Conservation (phyloP, 805 yeast genomes). For the Candida silvicultrix region DNA sequence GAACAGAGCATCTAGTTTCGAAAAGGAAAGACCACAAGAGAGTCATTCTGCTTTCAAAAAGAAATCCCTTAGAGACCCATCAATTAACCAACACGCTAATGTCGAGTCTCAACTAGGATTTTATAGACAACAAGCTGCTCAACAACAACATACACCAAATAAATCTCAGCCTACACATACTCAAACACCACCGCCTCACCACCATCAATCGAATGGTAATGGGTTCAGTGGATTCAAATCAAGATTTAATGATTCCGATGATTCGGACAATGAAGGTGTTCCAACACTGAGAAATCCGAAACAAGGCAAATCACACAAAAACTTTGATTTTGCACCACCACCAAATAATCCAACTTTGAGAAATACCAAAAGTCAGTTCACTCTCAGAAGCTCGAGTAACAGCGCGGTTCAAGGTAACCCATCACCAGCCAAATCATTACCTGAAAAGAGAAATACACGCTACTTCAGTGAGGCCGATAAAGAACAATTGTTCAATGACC, state of each 20-base stretch:
- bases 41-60: conserved; percentile 31
- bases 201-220: conserved; percentile 1
- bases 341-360: conserved; percentile 12
- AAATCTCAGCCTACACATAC: conserved; percentile 8
- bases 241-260: conserved; percentile 60
- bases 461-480: conserved; percentile 23
- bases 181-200: conserved; percentile 3
- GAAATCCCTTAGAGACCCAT: conserved; percentile 28
- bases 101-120: conserved; percentile 20
- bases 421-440: conserved; percentile 23
- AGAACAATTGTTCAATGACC: conserved; percentile 6
- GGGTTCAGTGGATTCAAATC: conserved; percentile 34
- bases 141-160: conserved; percentile 6
- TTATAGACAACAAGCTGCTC: conserved; percentile 20
- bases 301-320: conserved; percentile 5
- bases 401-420: conserved; percentile 5
- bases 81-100: conserved; percentile 11
- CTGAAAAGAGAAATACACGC: conserved; percentile 19
- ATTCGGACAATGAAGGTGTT: conserved; percentile 27
- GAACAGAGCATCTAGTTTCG: conserved; percentile 45
- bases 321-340: conserved; percentile 14
- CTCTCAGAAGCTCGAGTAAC: conserved; percentile 24
- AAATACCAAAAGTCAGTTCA: conserved; percentile 19
- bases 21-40: conserved; percentile 33
- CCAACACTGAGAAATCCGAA: background rate